Conservation (phyloP, 192 early-diverging fungal genomes). For the Rhizoclosmatium sp. region DNA sequence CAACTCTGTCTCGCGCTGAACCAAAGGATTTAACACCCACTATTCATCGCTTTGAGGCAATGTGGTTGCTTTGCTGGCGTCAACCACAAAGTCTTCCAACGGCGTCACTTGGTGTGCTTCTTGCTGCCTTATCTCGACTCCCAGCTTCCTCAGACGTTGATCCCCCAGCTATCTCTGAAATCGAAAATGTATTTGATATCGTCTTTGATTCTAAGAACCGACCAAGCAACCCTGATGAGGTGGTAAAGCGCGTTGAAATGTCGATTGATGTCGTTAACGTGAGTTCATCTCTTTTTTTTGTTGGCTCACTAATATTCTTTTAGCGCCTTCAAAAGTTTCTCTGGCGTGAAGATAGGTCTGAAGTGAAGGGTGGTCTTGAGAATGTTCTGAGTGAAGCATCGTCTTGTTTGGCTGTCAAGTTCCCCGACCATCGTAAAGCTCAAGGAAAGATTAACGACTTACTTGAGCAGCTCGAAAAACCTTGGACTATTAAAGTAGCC, state of each 20-base stretch:
- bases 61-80: slow-evolving; percentile 38
- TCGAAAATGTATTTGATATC: slow-evolving; percentile 4
- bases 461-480: slow-evolving; percentile 42
- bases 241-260: slow-evolving; percentile 31
- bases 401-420: background rate
- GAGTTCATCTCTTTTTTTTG: slow-evolving; percentile 15
- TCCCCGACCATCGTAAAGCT: slow-evolving; percentile 36
- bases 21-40: background rate
- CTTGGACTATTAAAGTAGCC: slow-evolving; percentile 45
- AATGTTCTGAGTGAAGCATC: slow-evolving; percentile 17
- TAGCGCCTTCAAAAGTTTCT: slow-evolving; percentile 45
- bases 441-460: slow-evolving; percentile 35
- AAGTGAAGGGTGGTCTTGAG: slow-evolving; percentile 28
- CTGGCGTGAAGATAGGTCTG: slow-evolving; percentile 30
- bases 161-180: slow-evolving; percentile 24
- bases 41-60: background rate
- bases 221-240: background rate
- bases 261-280: slow-evolving; percentile 43
- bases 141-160: slow-evolving; percentile 19
- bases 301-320: slow-evolving; percentile 5
- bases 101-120: slow-evolving; percentile 9
- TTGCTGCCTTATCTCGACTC: slow-evolving; percentile 34
- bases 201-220: slow-evolving; percentile 28
- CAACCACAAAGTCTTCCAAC: slow-evolving; percentile 1
- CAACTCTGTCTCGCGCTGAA: background rate